A percentile compares a stretch with the other conserved stretches of the same genome.
Conservation (phyloP, 371 early-diverging fungal species). For the Mucor indicus region DNA sequence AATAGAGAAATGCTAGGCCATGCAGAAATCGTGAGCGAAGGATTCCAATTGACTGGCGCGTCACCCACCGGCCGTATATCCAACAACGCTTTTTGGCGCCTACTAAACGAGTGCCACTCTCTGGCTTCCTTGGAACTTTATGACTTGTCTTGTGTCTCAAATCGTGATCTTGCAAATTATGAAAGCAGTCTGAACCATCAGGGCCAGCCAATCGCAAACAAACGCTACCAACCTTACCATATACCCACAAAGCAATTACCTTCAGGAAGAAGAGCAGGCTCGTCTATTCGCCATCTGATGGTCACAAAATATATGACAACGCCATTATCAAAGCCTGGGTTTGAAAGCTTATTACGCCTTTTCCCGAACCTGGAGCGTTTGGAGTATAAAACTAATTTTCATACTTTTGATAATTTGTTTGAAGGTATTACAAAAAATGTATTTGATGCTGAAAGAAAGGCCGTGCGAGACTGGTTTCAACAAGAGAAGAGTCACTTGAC, state of each 20-base stretch:
- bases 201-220: conserved; percentile 3
- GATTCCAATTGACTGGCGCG: conserved; percentile 9
- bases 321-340: conserved; percentile 40
- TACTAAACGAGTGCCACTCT: conserved; percentile 13
- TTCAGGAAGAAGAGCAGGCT: conserved; percentile 15
- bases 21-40: conserved; percentile 12
- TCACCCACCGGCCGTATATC: conserved; percentile 29
- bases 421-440: conserved; percentile 38
- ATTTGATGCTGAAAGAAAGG: conserved; percentile 34
- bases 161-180: conserved; percentile 30
- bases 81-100: conserved; percentile 17
- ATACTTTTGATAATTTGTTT: conserved; percentile 44
- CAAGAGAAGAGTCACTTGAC: not conserved
- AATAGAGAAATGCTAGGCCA: conserved; percentile 8
- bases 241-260: not conserved
- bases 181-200: not conserved
- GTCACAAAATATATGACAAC: conserved; percentile 45
- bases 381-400: conserved; percentile 43
- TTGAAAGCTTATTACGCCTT: conserved; percentile 32
- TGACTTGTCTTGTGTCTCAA: conserved; percentile 43
- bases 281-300: conserved; percentile 31
- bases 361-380: conserved; percentile 44
- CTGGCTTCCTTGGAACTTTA: conserved; percentile 35
- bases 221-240: conserved; percentile 4
- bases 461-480: conserved; percentile 27